Percentiles rank a stretch among this genome's conserved stretches.
Evolutionary conservation across 345 rosid species (phyloP).

Genomic region (Eucalyptus tenuipes): DNA sequence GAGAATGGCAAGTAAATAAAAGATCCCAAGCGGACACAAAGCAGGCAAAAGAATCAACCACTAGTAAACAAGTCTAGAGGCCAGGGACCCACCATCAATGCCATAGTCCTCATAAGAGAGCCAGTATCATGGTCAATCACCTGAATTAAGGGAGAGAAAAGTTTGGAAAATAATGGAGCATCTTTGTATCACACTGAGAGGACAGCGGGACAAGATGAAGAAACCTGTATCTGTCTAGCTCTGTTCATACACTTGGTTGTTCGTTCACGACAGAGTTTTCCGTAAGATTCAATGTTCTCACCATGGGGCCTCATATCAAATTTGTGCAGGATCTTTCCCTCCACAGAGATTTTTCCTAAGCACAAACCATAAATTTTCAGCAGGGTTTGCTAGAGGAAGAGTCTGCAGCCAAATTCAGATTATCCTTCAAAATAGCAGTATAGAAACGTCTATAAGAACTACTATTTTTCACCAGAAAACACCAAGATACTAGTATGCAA

Average conservation of each 20-base stretch:
- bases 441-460: not conserved
- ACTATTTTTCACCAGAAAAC: not conserved
- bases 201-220: not conserved
- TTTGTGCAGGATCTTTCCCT: constrained; percentile 72
- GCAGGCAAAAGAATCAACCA: not conserved
- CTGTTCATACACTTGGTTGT: constrained; percentile 59
- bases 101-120: constrained; percentile 78
- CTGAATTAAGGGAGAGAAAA: constrained; percentile 15
- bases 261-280: constrained; percentile 74
- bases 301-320: constrained; percentile 81
- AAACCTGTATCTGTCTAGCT: constrained; percentile 71
- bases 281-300: constrained; percentile 64
- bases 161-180: not conserved
- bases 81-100: constrained; percentile 23
- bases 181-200: not conserved
- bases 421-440: not conserved
- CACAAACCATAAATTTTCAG: not conserved
- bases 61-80: not conserved
- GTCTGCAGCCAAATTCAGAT: not conserved
- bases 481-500: not conserved
- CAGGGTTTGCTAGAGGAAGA: not conserved
- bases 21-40: not conserved
- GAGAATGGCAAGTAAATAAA: not conserved
- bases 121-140: constrained; percentile 76
- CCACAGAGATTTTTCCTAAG: constrained; percentile 20